A percentile compares a stretch with the other conserved stretches of the same genome.
Conservation (phyloP, 23 red algal genomes). For the Agarophyton chilense region DNA sequence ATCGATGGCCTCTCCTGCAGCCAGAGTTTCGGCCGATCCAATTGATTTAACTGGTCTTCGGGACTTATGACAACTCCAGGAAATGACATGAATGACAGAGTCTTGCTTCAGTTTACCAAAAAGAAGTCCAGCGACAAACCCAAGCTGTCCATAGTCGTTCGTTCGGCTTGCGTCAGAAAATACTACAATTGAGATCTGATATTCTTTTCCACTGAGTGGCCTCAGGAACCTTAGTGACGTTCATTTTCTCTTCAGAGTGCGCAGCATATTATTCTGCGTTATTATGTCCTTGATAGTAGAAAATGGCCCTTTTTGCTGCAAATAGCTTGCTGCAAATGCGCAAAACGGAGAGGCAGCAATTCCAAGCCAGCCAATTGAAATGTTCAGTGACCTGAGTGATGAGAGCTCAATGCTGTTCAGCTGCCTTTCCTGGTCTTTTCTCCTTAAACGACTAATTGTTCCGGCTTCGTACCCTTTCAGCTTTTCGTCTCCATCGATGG, state of each 20-base stretch:
- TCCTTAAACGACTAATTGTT: neutral
- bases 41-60: conserved; percentile 22
- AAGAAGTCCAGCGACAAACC: conserved; percentile 33
- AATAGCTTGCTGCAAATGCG: conserved; percentile 14
- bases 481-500: conserved; percentile 24
- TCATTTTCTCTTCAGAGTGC: neutral
- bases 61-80: conserved; percentile 33
- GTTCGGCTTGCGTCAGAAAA: conserved; percentile 17
- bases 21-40: conserved; percentile 38
- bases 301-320: conserved; percentile 24
- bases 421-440: neutral
- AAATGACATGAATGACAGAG: neutral
- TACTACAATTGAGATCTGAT: neutral
- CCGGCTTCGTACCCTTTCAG: neutral
- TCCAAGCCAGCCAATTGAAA: neutral
- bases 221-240: neutral
- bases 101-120: conserved; percentile 11
- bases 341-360: conserved; percentile 39
- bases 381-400: conserved; percentile 13
- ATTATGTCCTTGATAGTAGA: conserved; percentile 16
- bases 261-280: conserved; percentile 12
- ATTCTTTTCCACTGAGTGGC: neutral
- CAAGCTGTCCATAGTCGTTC: conserved; percentile 33
- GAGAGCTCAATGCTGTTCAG: conserved; percentile 11
- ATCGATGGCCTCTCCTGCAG: conserved; percentile 23